Percentiles rank a stretch among this genome's conserved stretches.
Evolutionary conservation across 495 filamentous ascomycete genomes (phyloP).

Genomic region (Neurospora sp.): DNA sequence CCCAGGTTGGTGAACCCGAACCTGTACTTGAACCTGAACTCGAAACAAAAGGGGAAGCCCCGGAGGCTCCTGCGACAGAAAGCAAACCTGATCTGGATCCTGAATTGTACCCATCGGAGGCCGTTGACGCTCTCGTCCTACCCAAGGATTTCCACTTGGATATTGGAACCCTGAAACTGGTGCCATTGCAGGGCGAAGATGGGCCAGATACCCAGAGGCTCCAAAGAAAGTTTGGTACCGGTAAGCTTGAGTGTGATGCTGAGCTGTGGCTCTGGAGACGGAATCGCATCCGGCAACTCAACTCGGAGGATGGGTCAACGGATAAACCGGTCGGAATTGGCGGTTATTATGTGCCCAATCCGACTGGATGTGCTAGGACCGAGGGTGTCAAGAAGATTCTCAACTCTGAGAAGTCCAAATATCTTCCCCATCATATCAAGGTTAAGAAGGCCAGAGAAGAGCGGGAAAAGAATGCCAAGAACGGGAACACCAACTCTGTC

Average conservation of each 20-base stretch:
- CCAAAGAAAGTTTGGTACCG: slow-evolving; percentile 57
- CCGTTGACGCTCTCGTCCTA: slow-evolving; percentile 17
- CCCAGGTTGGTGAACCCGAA: slow-evolving; percentile 1
- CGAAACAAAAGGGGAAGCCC: slow-evolving; percentile 12
- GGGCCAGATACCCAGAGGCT: slow-evolving; percentile 71
- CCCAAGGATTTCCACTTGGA: slow-evolving; percentile 22
- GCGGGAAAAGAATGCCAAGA: slow-evolving; percentile 66
- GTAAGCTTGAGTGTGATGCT: slow-evolving; percentile 49
- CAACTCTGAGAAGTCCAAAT: slow-evolving; percentile 95
- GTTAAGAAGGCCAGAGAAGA: slow-evolving; percentile 84
- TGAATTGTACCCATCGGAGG: slow-evolving; percentile 27
- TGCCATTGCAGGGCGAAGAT: slow-evolving; percentile 59
- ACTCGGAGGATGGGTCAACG: slow-evolving; percentile 34
- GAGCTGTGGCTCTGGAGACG: slow-evolving; percentile 83
- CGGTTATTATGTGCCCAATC: slow-evolving; percentile 85
- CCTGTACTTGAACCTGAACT: slow-evolving; percentile 10
- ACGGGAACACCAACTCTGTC: slow-evolving; percentile 52
- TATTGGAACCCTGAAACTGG: slow-evolving; percentile 22
- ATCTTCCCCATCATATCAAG: slow-evolving; percentile 93
- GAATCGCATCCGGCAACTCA: slow-evolving; percentile 79
- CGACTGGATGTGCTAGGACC: slow-evolving; percentile 75
- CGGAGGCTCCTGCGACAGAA: slow-evolving; percentile 6
- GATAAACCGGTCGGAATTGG: slow-evolving; percentile 51
- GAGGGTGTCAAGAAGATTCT: slow-evolving; percentile 90
- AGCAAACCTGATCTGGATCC: slow-evolving; percentile 20